Evolutionary conservation across 192 early-diverging fungal species (phyloP).

Genomic region (Phycomyces nitens): DNA sequence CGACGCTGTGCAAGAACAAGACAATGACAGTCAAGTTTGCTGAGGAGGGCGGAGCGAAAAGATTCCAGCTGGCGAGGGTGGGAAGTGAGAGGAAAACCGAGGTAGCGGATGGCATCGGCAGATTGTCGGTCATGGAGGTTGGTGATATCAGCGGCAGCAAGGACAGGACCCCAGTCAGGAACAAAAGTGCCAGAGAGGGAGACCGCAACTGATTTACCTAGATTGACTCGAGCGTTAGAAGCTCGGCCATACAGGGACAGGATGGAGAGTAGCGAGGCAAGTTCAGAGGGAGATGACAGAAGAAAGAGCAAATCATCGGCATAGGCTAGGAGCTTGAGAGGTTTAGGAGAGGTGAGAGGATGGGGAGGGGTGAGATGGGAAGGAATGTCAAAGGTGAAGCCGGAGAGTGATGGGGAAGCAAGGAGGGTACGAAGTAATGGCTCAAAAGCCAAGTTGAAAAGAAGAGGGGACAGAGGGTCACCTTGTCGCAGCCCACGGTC

Average conservation of each 20-base stretch:
- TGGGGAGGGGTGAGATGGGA: neutral
- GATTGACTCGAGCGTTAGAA: neutral
- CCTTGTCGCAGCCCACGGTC: neutral
- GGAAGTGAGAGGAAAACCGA: no score
- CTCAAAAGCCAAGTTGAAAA: neutral
- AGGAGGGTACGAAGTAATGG: neutral
- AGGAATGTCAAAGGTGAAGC: neutral
- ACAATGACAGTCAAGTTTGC: no score
- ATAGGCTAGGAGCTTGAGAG: neutral
- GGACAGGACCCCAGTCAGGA: neutral
- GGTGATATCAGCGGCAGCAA: no score
- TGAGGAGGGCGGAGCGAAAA: no score
- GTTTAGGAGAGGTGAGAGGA: neutral
- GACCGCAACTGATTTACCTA: neutral
- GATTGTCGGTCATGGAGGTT: no score
- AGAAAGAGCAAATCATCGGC: neutral
- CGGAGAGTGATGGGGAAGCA: neutral
- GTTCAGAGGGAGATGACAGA: neutral
- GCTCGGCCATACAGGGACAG: neutral
- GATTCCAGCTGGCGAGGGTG: no score
- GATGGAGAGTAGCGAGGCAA: neutral
- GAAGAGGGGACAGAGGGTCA: neutral
- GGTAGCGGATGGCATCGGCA: no score
- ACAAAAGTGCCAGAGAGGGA: neutral
- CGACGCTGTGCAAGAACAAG: no score